Conservation (phyloP, 257 asterid species). For the Capsicum chinense region DNA sequence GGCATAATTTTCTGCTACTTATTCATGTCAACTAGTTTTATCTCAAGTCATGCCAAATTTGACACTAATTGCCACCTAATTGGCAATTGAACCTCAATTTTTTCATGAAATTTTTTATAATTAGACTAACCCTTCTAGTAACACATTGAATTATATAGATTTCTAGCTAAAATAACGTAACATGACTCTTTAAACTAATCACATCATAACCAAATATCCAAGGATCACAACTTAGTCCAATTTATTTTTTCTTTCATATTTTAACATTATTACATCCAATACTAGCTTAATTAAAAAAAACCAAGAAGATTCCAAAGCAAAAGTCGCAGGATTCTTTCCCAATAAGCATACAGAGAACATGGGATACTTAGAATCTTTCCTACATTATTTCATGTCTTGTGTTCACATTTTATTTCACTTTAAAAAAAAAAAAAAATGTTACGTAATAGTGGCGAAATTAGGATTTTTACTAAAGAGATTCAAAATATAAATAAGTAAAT, state of each 20-base stretch:
- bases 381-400: not conserved
- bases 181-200: not conserved
- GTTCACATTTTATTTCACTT: not conserved
- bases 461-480: too few relatives aligned
- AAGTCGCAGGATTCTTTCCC: not conserved
- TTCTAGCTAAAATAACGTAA: too few relatives aligned
- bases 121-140: not conserved
- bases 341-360: not conserved
- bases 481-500: too few relatives aligned
- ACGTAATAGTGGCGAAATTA: too few relatives aligned
- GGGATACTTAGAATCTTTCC: conserved; percentile 26
- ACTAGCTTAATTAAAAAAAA: not conserved
- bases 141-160: not conserved
- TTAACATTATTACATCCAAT: not conserved
- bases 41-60: not conserved
- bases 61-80: not conserved
- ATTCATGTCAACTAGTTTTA: not conserved
- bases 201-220: not conserved
- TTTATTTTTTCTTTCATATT: not conserved
- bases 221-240: not conserved
- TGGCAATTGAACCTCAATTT: not conserved
- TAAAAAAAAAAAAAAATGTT: too few relatives aligned
- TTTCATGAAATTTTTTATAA: not conserved
- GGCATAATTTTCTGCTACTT: too few relatives aligned
- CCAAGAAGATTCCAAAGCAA: not conserved